Evolutionary conservation across 345 rosid genomes (phyloP), one percentile per base, ranked within the genome.

Genomic region (Acer campestre): DNA sequence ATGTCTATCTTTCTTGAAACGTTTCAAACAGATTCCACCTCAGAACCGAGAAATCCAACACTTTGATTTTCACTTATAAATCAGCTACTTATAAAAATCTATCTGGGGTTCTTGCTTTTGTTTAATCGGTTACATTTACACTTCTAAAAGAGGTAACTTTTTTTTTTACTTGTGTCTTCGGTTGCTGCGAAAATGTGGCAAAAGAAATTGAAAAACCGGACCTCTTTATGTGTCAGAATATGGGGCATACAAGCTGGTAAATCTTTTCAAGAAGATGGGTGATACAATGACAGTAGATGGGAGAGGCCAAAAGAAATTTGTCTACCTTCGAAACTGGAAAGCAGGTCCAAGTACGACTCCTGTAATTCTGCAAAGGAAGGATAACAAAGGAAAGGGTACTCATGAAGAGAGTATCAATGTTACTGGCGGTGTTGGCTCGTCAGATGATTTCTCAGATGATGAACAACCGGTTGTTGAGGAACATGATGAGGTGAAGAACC

Each of bases 221-320:
- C 94, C 95, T 40, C 92, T 97, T 75, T 93, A 89, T 42, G 81
- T 94, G 22, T 82, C 93, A 10, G 98, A 97, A 56, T 97, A 92
- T 42, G 98, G 98, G 51, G 89, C 80, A 53, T 61, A 42, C 58
- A 97, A 89, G 86, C 97, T 97, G 76, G 93, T 91, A 46, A 87
- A 94, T 86, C 91, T 97, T 81, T 89, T 97, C 74, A 90, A 87
- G 88, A 97, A 90, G 85, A 90, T 97, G 97, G 75, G 84, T 58
- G 94, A 93, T 70, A 79, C 84, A 35, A 79, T 97, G 81, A 79
- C 88, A 17, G 82, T 94, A 67, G 96, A 87, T 62, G 96, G 98
- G 27, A 97, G 85, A 84, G 94, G 94, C 63, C 87, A 89, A 65
- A 90, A 79, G 78, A 93, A 86, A 75, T 82, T 88, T 74, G 96